Base-by-base conservation (phyloP, 148 eudicot genomes). In the Rhododendron griersonianum region DNA sequence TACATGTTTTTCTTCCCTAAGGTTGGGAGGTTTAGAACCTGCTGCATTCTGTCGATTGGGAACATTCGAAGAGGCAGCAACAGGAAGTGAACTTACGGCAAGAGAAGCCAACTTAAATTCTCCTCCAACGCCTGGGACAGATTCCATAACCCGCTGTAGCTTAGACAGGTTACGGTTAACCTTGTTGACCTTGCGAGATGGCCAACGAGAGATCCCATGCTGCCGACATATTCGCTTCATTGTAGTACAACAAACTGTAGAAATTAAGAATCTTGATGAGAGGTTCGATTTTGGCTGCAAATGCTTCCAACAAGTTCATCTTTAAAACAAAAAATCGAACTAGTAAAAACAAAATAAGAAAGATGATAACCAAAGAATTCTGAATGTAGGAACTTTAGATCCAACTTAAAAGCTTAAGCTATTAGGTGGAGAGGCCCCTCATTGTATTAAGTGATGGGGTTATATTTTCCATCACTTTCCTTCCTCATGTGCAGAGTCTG, bases 171-270 rank as follows among this genome's bases (percentile, higher is more conserved):
- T 95, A 80, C 97, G 96, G 84, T 92, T 95, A 74, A 95, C 98
- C 87, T 93, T 95, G 87, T 93, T 96, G 84, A 95, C 94, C 91
- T 95, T 95, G 79, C 99, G 95, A 88, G 97, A 95, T 37, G 99
- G 99, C 99, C 99, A 96, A 19, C 98, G 92, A 76, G 96, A 93
- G 86, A 96, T 96, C 84, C 99, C 98, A 30, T 95, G 98, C 87
- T 95, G 99, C 90, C 99, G 91, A 86, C 99, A 96, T 53, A 96
- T 96, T 82, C 99, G 96, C 91, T 96, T 96, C 97, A 96, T 93
- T 50, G 99, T 96, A 71, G 99, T 95, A 14, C 96, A 96, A 88
- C 99, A 94, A 86, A 96, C 99, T 96, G 95, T 80, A 84, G 76
- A 86, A 84, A 18, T 67, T 25, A 77, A 82, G 71, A 87, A 79